Conservation (phyloP, 169 alveolate genomes). For the Eimeria brunetti region DNA sequence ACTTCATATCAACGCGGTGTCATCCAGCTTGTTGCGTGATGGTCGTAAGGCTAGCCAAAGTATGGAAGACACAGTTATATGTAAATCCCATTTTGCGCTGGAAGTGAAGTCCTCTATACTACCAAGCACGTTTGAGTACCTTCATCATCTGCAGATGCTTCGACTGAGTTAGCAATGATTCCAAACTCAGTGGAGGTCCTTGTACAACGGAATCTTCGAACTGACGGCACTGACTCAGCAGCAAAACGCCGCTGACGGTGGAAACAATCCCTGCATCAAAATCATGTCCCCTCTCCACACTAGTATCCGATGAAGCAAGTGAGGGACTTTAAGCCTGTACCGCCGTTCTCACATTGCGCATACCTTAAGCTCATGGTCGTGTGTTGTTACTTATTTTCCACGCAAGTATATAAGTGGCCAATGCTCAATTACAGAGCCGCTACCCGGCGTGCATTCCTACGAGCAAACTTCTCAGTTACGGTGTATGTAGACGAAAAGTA, state of each 20-base stretch:
- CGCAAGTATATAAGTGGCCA: not conserved
- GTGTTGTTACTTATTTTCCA: not conserved
- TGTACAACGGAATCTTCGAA: conserved; percentile 66
- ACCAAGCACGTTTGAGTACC: conserved; percentile 1
- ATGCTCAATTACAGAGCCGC: not conserved
- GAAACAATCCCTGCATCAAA: conserved; percentile 55
- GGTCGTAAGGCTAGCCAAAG: not conserved
- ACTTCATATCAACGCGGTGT: not conserved
- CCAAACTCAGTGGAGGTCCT: conserved; percentile 56
- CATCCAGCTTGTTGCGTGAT: not conserved
- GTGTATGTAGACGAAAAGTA: not conserved
- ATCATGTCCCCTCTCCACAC: not conserved
- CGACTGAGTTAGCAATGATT: conserved; percentile 34
- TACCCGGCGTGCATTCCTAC: not conserved
- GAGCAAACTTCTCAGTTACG: not conserved
- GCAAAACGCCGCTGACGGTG: conserved; percentile 57
- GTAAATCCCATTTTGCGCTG: not conserved
- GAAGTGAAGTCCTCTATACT: not conserved
- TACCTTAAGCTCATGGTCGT: not conserved
- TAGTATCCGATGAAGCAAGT: not conserved
- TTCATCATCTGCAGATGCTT: conserved; percentile 69
- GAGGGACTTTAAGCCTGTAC: not conserved
- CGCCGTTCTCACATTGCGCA: not conserved
- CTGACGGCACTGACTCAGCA: conserved; percentile 65
- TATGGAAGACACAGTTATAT: not conserved